Evolutionary conservation across 768 basidiomycete genomes (phyloP).

Genomic region (Pleurotus djamor): DNA sequence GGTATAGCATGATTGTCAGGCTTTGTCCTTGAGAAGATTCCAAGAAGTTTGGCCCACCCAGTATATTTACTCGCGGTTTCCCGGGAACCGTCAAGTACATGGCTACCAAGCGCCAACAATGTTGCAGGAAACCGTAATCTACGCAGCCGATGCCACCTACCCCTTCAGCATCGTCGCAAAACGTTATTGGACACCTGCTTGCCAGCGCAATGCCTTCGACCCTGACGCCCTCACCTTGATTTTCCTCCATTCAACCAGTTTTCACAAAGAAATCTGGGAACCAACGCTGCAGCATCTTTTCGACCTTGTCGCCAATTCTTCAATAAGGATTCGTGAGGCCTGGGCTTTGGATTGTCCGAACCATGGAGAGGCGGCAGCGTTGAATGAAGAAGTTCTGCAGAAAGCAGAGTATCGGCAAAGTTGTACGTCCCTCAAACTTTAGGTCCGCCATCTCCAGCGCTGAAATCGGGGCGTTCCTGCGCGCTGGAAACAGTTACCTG

Average conservation of each 20-base stretch:
- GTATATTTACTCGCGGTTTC: constrained; percentile 1
- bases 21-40: neutral
- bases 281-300: constrained; percentile 54
- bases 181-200: constrained; percentile 46
- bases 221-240: constrained; percentile 52
- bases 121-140: constrained; percentile 20
- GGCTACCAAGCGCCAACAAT: constrained; percentile 7
- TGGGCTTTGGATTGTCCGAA: constrained; percentile 76
- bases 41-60: neutral
- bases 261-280: constrained; percentile 76
- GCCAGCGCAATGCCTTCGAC: constrained; percentile 30
- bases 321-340: constrained; percentile 48
- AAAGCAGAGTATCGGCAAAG: constrained; percentile 38
- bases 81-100: constrained; percentile 1
- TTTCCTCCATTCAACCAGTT: constrained; percentile 68
- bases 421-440: constrained; percentile 31
- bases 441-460: neutral
- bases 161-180: constrained; percentile 55
- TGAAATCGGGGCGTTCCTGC: constrained; percentile 3
- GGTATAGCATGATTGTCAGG: neutral
- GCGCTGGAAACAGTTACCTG: constrained; percentile 48
- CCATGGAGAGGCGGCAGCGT: constrained; percentile 57
- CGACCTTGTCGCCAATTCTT: constrained; percentile 16
- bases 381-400: constrained; percentile 50
- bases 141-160: constrained; percentile 38